Evolutionary conservation across 108 stramenopile genomes (phyloP).

Genomic region (Craspedostauros australis): DNA sequence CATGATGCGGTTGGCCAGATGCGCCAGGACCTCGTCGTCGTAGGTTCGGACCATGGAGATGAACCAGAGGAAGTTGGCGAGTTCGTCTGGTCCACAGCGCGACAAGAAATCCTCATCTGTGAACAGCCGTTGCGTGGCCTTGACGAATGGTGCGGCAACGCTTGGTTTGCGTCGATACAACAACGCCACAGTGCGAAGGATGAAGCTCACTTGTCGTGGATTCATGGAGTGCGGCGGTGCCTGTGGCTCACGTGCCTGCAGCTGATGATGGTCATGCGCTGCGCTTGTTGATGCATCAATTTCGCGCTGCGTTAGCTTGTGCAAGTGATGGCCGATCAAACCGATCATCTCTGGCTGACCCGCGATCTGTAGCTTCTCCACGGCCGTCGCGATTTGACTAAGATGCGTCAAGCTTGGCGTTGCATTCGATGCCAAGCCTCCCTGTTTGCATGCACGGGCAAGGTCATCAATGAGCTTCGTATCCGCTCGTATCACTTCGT

Average conservation of each 20-base stretch:
- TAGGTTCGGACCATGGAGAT: constrained; percentile 28
- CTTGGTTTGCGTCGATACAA: constrained; percentile 21
- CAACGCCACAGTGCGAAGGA: constrained; percentile 43
- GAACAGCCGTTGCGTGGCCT: constrained; percentile 35
- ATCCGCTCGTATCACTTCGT: constrained; percentile 11
- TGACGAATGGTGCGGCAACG: constrained; percentile 32
- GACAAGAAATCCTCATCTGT: constrained; percentile 32
- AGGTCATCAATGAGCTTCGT: constrained; percentile 20
- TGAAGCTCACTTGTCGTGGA: constrained; percentile 13
- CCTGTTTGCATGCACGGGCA: constrained; percentile 7
- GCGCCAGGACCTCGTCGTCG: constrained; percentile 33
- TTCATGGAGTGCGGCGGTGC: background rate
- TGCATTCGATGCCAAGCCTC: constrained; percentile 8
- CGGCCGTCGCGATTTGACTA: constrained; percentile 4
- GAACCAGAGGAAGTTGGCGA: constrained; percentile 52
- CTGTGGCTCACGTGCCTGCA: no score
- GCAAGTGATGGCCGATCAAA: constrained; percentile 8
- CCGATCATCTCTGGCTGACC: constrained; percentile 8
- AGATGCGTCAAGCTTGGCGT: constrained; percentile 5
- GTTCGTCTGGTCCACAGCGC: constrained; percentile 32
- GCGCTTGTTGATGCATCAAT: constrained; percentile 3
- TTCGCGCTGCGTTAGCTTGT: background rate
- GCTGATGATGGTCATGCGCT: no score
- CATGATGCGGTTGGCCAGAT: constrained; percentile 32
- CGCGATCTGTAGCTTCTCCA: constrained; percentile 11